These are phyloP conservation scores for Waitea zeae DNA, from an alignment of 1,284 basidiomycete genomes.

Conservation along the genomic window DNA sequence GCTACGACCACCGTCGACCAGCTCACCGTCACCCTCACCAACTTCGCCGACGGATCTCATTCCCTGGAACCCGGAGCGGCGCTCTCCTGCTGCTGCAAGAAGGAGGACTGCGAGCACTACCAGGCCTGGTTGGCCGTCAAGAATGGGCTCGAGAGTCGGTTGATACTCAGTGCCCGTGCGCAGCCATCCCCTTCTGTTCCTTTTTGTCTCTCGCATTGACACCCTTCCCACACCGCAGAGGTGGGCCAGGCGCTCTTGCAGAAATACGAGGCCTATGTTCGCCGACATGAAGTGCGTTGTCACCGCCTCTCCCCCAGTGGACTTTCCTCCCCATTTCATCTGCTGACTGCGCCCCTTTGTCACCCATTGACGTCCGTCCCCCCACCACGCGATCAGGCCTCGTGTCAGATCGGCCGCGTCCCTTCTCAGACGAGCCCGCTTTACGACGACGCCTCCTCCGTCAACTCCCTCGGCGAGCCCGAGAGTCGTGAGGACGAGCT, in stretches of 20 bases:
- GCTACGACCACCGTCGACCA: slow-evolving; percentile 75
- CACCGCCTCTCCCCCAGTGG: too few relatives aligned
- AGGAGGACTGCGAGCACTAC: slow-evolving; percentile 43
- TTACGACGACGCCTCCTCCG: too few relatives aligned
- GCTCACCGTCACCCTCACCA: slow-evolving; percentile 48
- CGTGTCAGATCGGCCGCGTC: too few relatives aligned
- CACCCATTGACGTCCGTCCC: too few relatives aligned
- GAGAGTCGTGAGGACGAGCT: slow-evolving; percentile 14
- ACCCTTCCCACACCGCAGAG: slow-evolving; percentile 39
- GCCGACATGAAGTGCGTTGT: slow-evolving; percentile 43
- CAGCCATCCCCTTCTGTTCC: slow-evolving; percentile 6
- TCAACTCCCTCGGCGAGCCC: slow-evolving; percentile 6
- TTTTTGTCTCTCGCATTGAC: not conserved
- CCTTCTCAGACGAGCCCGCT: too few relatives aligned
- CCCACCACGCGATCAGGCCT: too few relatives aligned
- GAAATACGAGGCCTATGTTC: slow-evolving; percentile 74
- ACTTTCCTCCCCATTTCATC: too few relatives aligned
- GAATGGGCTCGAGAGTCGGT: slow-evolving; percentile 51
- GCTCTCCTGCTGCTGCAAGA: slow-evolving; percentile 47
- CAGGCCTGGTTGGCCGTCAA: slow-evolving; percentile 49
- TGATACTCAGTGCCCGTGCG: slow-evolving; percentile 73
- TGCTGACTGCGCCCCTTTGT: too few relatives aligned
- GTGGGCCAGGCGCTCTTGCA: slow-evolving; percentile 83
- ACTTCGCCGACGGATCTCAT: slow-evolving; percentile 49
- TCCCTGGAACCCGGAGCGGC: slow-evolving; percentile 42